Evolutionary conservation across 2,329 filamentous ascomycete genomes (phyloP).

Genomic region (Fusarium burgessii): DNA sequence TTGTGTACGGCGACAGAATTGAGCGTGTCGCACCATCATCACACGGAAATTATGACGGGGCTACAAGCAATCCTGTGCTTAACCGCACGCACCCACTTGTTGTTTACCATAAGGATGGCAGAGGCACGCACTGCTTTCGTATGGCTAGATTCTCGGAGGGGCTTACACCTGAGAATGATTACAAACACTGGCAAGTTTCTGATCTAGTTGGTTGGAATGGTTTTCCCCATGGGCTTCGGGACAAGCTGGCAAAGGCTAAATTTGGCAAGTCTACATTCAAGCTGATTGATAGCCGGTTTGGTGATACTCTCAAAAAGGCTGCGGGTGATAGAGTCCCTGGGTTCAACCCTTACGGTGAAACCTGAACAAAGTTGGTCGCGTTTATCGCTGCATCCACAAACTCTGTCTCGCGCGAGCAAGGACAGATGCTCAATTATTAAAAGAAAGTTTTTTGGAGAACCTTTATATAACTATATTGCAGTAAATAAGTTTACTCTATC

Average conservation of each 20-base stretch:
- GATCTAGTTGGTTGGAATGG: neutral
- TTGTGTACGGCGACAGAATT: neutral
- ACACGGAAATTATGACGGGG: fast-evolving
- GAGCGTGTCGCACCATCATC: neutral
- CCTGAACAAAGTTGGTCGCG: too few relatives aligned
- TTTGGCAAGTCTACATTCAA: neutral
- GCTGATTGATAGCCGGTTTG: neutral
- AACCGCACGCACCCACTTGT: neutral
- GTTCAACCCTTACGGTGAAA: neutral
- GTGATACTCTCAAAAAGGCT: neutral
- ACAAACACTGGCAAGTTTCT: neutral
- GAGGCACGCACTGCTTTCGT: neutral
- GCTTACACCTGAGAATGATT: fast-evolving
- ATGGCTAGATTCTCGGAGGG: neutral
- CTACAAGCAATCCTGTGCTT: neutral
- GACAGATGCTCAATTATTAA: neutral
- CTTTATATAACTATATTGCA: too few relatives aligned
- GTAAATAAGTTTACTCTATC: neutral
- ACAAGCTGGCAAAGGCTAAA: fast-evolving
- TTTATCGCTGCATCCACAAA: too few relatives aligned
- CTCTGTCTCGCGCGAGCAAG: too few relatives aligned
- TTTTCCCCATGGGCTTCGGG: neutral
- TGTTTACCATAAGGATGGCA: neutral
- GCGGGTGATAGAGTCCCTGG: neutral
- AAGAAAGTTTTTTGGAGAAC: too few relatives aligned